Conservation (phyloP, 352 stramenopile species). For the Peronospora farinosa region DNA sequence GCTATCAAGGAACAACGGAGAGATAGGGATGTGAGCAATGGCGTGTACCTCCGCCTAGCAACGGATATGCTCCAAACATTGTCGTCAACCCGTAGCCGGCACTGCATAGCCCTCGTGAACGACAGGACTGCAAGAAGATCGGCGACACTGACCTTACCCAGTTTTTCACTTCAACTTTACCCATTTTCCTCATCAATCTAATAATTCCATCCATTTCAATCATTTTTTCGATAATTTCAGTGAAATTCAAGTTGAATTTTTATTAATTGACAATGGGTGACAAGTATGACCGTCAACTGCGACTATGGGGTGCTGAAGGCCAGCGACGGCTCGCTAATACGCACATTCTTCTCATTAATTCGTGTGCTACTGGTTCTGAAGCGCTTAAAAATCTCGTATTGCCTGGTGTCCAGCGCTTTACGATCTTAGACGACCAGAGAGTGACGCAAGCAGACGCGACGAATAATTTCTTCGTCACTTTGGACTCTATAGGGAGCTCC, state of each 20-base stretch:
- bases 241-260: neutral
- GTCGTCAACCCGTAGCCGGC: too few species aligned
- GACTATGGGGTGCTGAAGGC: slow-evolving; percentile 94
- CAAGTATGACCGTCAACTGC: slow-evolving; percentile 99
- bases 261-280: slow-evolving; percentile 37
- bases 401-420: slow-evolving; percentile 86
- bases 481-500: slow-evolving; percentile 41
- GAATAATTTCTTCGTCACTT: slow-evolving; percentile 93
- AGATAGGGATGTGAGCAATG: too few species aligned
- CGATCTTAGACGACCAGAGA: slow-evolving; percentile 88
- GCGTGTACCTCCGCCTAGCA: too few species aligned
- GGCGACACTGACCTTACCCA: too few species aligned
- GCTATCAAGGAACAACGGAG: too few species aligned
- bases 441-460: slow-evolving; percentile 71
- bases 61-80: too few species aligned
- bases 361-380: slow-evolving; percentile 91
- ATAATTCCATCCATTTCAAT: too few species aligned
- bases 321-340: slow-evolving; percentile 86
- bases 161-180: too few species aligned
- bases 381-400: slow-evolving; percentile 98
- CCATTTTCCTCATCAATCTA: too few species aligned
- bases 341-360: slow-evolving; percentile 88
- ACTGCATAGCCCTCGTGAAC: too few species aligned
- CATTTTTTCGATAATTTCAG: too few species aligned
- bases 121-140: too few species aligned